These are phyloP conservation scores for Ascochyta koolunga DNA, from an alignment of 2,329 filamentous ascomycete genomes.

Conservation along the genomic window DNA sequence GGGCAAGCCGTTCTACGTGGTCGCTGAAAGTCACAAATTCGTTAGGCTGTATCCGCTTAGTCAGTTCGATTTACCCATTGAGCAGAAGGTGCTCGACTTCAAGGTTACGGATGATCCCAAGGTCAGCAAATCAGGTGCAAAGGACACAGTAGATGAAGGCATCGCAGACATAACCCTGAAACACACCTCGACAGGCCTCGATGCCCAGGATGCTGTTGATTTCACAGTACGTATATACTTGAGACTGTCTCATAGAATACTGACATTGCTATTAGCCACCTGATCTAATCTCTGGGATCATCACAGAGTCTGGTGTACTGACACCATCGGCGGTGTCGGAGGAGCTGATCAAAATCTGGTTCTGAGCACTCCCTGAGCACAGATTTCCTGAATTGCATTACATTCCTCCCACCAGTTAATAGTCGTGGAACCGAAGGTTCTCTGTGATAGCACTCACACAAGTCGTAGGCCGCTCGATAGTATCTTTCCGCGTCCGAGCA, in stretches of 20 bases:
- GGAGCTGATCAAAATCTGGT: conserved; percentile 70
- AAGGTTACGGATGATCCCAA: conserved; percentile 56
- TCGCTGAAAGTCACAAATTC: conserved; percentile 96
- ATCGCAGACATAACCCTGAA: conserved; percentile 40
- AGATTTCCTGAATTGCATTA: conserved; percentile 13
- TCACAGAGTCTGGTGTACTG: conserved; percentile 76
- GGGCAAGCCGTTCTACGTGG: conserved; percentile 84
- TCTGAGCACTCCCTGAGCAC: conserved; percentile 36
- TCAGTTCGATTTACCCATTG: conserved; percentile 80
- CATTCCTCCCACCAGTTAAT: neutral
- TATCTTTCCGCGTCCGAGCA: conserved; percentile 10
- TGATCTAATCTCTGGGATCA: conserved; percentile 71
- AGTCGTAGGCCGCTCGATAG: conserved; percentile 18
- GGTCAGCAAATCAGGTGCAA: conserved; percentile 17
- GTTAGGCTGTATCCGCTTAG: conserved; percentile 83
- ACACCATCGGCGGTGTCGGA: conserved; percentile 73
- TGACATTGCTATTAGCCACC: conserved; percentile 60
- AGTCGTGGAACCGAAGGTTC: neutral
- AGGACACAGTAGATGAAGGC: conserved; percentile 55
- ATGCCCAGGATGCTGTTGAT: conserved; percentile 64
- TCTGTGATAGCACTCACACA: conserved; percentile 15
- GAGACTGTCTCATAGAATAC: neutral
- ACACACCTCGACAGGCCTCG: conserved; percentile 28
- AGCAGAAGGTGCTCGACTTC: conserved; percentile 79
- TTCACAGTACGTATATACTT: conserved; percentile 63